Evolutionary conservation across 2,329 filamentous ascomycete species (phyloP).

Genomic region (Reticulascus tulasneorum): DNA sequence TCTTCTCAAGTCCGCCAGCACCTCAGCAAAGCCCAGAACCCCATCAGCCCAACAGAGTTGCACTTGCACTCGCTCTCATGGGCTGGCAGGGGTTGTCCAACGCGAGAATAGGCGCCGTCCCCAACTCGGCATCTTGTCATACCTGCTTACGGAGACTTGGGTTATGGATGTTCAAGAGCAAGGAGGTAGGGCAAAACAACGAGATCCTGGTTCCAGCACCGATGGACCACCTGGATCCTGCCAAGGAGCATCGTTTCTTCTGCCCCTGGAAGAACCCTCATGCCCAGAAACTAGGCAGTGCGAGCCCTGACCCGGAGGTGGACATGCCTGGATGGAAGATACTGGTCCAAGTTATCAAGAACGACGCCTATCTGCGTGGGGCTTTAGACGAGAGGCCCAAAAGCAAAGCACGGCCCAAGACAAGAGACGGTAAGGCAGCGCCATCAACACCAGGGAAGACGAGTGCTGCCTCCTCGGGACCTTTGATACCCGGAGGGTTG

Average conservation of each 20-base stretch:
- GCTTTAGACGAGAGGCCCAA: slow-evolving; percentile 14
- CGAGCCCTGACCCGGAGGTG: slow-evolving; percentile 27
- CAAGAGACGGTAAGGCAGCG: slow-evolving; percentile 6
- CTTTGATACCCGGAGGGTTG: slow-evolving; percentile 10
- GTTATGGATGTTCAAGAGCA: slow-evolving; percentile 89
- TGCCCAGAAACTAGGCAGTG: slow-evolving; percentile 48
- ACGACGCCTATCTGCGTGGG: slow-evolving; percentile 51
- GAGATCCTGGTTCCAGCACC: slow-evolving; percentile 54
- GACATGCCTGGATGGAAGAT: slow-evolving; percentile 52
- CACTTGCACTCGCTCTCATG: slow-evolving; percentile 65
- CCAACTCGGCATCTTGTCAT: slow-evolving; percentile 73
- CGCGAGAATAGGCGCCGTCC: slow-evolving; percentile 52
- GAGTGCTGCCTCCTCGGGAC: slow-evolving; percentile 6
- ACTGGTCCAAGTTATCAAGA: slow-evolving; percentile 50
- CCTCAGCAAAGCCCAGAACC: slow-evolving; percentile 11
- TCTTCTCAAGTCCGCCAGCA: slow-evolving; percentile 46
- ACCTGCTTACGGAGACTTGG: slow-evolving; percentile 86
- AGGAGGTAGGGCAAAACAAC: slow-evolving; percentile 54
- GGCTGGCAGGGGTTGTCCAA: slow-evolving; percentile 70
- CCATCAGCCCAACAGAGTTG: slow-evolving; percentile 50
- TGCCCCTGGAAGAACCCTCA: slow-evolving; percentile 72
- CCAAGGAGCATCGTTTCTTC: slow-evolving; percentile 74
- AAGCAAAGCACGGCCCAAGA: slow-evolving; percentile 11
- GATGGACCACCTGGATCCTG: slow-evolving; percentile 64
- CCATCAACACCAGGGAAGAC: slow-evolving; percentile 11